Percentiles rank a stretch among this genome's conserved stretches.
Evolutionary conservation across 1,139 yeast genomes (phyloP).

Genomic region (Debaryomyces singareniensis): DNA sequence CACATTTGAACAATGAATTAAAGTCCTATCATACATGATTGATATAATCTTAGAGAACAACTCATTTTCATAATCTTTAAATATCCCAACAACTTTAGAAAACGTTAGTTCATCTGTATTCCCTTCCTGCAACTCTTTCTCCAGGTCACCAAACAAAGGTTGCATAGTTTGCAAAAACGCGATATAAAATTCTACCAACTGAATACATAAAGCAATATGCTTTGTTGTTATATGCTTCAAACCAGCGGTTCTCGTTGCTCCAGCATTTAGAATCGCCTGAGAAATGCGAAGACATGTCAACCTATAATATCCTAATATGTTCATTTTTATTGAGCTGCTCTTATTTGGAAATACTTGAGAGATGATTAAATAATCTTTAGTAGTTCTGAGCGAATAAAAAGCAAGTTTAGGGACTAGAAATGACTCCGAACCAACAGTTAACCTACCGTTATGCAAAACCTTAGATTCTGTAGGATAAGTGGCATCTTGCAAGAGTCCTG

Average conservation of each 20-base stretch:
- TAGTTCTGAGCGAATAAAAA: constrained; percentile 24
- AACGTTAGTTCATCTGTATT: constrained; percentile 35
- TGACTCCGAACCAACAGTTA: constrained; percentile 30
- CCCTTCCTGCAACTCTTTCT: constrained; percentile 4
- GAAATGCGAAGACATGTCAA: constrained; percentile 51
- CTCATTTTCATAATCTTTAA: constrained; percentile 59
- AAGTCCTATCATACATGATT: constrained; percentile 63
- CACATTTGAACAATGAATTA: constrained; percentile 41
- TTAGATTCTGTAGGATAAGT: background rate
- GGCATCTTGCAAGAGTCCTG: constrained; percentile 1
- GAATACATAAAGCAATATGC: constrained; percentile 66
- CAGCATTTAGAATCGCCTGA: constrained; percentile 67
- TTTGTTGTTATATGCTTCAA: constrained; percentile 70
- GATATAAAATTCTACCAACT: constrained; percentile 41
- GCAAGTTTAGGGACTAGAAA: constrained; percentile 42
- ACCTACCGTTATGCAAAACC: constrained; percentile 15
- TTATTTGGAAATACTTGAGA: constrained; percentile 43
- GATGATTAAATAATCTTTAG: constrained; percentile 46
- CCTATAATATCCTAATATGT: constrained; percentile 46
- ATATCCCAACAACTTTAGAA: constrained; percentile 23
- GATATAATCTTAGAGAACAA: constrained; percentile 61
- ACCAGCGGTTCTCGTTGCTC: constrained; percentile 73
- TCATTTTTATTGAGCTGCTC: constrained; percentile 26
- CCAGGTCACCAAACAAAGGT: constrained; percentile 10
- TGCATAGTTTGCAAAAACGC: constrained; percentile 17